Conservation (phyloP, 2,329 filamentous ascomycete species). For the Mycosphaerella sp. region DNA sequence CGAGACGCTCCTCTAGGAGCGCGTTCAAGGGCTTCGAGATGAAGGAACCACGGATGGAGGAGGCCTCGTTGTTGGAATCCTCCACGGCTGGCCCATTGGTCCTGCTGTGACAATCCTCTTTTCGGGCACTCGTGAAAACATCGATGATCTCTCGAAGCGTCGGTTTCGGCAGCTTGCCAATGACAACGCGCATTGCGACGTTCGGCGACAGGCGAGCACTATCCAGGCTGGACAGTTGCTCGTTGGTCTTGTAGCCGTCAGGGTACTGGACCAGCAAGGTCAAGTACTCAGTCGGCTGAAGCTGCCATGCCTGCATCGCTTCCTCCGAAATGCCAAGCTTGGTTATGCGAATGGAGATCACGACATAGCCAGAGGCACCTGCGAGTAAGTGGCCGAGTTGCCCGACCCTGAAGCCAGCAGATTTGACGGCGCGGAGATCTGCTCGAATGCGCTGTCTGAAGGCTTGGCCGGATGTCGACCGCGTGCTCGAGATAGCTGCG, state of each 20-base stretch:
- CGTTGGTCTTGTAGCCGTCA: conserved; percentile 55
- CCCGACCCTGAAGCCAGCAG: conserved; percentile 65
- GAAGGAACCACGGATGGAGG: conserved; percentile 53
- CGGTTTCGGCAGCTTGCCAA: conserved; percentile 68
- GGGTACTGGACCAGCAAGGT: conserved; percentile 64
- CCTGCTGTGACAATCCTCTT: conserved; percentile 18
- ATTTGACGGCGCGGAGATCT: conserved; percentile 57
- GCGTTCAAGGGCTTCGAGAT: conserved; percentile 66
- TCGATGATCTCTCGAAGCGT: conserved; percentile 48
- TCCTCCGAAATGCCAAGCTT: conserved; percentile 70
- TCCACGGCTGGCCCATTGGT: conserved; percentile 22
- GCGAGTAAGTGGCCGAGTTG: conserved; percentile 49
- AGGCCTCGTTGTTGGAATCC: conserved; percentile 22
- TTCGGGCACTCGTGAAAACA: conserved; percentile 44
- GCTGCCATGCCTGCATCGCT: conserved; percentile 69
- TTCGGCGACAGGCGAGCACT: conserved; percentile 32
- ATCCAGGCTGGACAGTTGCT: conserved; percentile 46
- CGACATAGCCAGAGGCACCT: conserved; percentile 50
- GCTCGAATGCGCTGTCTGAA: conserved; percentile 27
- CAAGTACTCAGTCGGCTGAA: conserved; percentile 62
- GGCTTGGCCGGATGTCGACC: conserved; percentile 2
- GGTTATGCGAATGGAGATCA: conserved; percentile 61
- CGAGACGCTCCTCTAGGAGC: conserved; percentile 61
- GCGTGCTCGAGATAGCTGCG: too few species aligned
- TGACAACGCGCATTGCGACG: conserved; percentile 62